A percentile compares a stretch with the other conserved stretches of the same genome.
These are phyloP conservation scores for Trypanosoma vivax DNA, from an alignment of 208 protist species.

Conservation along the genomic window DNA sequence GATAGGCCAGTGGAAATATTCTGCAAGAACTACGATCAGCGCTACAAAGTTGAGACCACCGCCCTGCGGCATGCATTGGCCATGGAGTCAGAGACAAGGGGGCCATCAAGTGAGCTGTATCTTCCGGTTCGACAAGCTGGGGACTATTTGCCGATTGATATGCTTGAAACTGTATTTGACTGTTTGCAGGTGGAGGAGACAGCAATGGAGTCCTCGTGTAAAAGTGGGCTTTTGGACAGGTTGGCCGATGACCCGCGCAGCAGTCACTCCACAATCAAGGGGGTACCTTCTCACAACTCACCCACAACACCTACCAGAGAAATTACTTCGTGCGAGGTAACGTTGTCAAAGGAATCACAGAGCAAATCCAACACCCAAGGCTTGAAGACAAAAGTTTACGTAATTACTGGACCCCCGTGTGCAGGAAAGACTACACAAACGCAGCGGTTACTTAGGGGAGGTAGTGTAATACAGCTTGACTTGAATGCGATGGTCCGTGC, in stretches of 20 bases:
- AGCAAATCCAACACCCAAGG: neutral
- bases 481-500: constrained; percentile 44
- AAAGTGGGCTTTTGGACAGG: constrained; percentile 12
- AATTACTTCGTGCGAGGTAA: constrained; percentile 2
- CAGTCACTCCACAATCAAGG: too few relatives aligned
- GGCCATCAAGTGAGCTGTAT: constrained; percentile 36
- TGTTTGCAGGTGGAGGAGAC: constrained; percentile 24
- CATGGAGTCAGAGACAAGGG: neutral
- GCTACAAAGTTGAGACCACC: constrained; percentile 52
- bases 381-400: constrained; percentile 25
- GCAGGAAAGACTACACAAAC: constrained; percentile 72
- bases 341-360: neutral
- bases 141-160: constrained; percentile 46
- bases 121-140: constrained; percentile 58
- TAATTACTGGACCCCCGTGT: constrained; percentile 76
- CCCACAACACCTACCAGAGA: too few relatives aligned
- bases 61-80: constrained; percentile 45
- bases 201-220: constrained; percentile 12
- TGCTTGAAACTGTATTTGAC: constrained; percentile 66
- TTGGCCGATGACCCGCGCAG: neutral
- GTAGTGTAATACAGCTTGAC: constrained; percentile 26
- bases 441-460: constrained; percentile 21
- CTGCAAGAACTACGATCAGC: constrained; percentile 71
- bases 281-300: too few relatives aligned
- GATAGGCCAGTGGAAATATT: constrained; percentile 86